Conservation (phyloP, 2,329 filamentous ascomycete species). For the Aspergillus proliferans region DNA sequence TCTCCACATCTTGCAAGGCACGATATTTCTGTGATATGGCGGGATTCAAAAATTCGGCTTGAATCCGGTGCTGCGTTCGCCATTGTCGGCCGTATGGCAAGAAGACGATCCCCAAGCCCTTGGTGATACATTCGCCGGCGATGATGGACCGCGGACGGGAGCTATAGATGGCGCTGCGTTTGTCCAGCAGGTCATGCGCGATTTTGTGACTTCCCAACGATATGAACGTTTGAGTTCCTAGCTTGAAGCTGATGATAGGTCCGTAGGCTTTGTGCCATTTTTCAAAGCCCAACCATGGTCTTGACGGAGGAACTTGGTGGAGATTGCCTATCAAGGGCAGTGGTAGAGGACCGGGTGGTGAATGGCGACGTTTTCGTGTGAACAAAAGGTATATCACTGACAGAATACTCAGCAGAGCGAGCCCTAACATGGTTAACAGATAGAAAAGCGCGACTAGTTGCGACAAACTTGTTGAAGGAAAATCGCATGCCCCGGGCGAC, state of each 20-base stretch:
- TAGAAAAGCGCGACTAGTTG: not conserved
- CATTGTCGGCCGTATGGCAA: slow-evolving; percentile 37
- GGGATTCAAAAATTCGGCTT: slow-evolving; percentile 28
- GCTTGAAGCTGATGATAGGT: slow-evolving; percentile 25
- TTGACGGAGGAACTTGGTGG: slow-evolving; percentile 21
- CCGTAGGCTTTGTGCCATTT: slow-evolving; percentile 31
- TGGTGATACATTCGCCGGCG: slow-evolving; percentile 40
- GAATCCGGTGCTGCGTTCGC: slow-evolving; percentile 36
- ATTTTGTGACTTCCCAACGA: slow-evolving; percentile 45
- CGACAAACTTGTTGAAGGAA: too few species aligned
- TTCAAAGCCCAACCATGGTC: slow-evolving; percentile 20
- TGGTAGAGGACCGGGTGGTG: slow-evolving; percentile 23
- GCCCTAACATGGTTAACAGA: not conserved
- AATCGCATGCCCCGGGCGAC: not conserved
- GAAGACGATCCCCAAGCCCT: slow-evolving; percentile 37
- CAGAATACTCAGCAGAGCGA: not conserved
- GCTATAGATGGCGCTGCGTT: slow-evolving; percentile 47
- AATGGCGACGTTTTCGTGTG: not conserved
- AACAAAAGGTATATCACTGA: not conserved
- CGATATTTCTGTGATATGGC: slow-evolving; percentile 30
- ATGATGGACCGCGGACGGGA: slow-evolving; percentile 47
- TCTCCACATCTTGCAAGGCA: slow-evolving; percentile 43
- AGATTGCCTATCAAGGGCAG: slow-evolving; percentile 29
- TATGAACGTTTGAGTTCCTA: slow-evolving; percentile 26
- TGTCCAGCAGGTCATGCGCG: slow-evolving; percentile 52